These are phyloP conservation scores for Malassezia yamatoensis DNA, from an alignment of 1,284 basidiomycete species.

Conservation along the genomic window DNA sequence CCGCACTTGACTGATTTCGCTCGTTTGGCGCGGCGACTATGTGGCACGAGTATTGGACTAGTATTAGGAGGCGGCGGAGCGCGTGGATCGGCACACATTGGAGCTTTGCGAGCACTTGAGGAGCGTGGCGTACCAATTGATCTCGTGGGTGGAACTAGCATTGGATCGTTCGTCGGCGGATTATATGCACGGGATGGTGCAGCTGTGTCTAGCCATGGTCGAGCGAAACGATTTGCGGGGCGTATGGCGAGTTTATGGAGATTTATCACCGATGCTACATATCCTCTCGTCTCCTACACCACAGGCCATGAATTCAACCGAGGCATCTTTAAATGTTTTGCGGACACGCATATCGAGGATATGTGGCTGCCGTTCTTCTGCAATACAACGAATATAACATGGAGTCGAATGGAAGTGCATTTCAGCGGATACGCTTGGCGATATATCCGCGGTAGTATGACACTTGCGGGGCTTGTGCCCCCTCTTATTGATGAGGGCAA, in stretches of 20 bases:
- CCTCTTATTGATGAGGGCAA: constrained; percentile 89
- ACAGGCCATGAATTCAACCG: constrained; percentile 58
- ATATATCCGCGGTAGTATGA: constrained; percentile 85
- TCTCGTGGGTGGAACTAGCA: constrained; percentile 69
- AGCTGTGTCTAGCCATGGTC: constrained; percentile 69
- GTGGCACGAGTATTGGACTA: constrained; percentile 83
- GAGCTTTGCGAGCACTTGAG: constrained; percentile 77
- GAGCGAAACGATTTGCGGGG: constrained; percentile 82
- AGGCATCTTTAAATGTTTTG: constrained; percentile 26
- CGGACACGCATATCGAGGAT: constrained; percentile 63
- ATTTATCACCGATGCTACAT: constrained; percentile 86
- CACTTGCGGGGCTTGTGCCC: constrained; percentile 83
- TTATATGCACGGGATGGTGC: constrained; percentile 90
- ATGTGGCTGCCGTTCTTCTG: constrained; percentile 99
- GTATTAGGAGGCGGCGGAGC: constrained; percentile 94
- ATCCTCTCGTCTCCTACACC: constrained; percentile 92
- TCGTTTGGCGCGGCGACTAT: constrained; percentile 76
- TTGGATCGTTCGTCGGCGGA: constrained; percentile 82
- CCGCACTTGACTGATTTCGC: constrained; percentile 85
- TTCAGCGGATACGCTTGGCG: constrained; percentile 68
- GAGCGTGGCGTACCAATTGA: constrained; percentile 89
- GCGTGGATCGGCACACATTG: constrained; percentile 83
- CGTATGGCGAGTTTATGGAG: constrained; percentile 89
- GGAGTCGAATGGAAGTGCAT: constrained; percentile 92
- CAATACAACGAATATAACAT: constrained; percentile 97